These are phyloP conservation scores for Mortierella sp. DNA, from an alignment of 371 early-diverging fungal species.

Conservation along the genomic window DNA sequence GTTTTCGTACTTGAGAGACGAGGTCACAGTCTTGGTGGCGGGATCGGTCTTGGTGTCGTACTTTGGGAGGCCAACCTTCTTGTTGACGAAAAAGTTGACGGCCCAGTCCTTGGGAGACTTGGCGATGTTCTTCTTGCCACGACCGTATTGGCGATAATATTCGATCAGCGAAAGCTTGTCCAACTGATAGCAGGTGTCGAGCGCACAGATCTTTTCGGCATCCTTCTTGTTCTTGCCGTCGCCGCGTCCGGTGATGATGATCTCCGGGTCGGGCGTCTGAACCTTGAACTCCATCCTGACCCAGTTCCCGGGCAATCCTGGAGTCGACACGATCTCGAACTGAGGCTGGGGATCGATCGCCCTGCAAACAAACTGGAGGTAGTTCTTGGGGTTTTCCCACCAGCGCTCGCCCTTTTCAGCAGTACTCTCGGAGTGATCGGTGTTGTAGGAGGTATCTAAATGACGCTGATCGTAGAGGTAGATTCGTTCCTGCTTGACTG, in stretches of 20 bases:
- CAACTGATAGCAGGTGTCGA: constrained; percentile 55
- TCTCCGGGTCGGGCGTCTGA: constrained; percentile 46
- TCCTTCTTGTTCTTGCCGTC: constrained; percentile 60
- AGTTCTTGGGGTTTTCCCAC: constrained; percentile 59
- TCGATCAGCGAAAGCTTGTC: constrained; percentile 53
- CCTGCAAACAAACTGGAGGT: constrained; percentile 47
- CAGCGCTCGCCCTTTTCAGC: constrained; percentile 58
- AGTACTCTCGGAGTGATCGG: constrained; percentile 37
- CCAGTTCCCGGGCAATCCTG: constrained; percentile 49
- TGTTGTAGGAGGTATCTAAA: constrained; percentile 48
- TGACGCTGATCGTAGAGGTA: constrained; percentile 55
- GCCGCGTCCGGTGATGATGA: constrained; percentile 44
- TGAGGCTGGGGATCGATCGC: constrained; percentile 53
- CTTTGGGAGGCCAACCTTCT: constrained; percentile 47
- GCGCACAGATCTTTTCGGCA: constrained; percentile 57
- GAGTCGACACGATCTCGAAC: constrained; percentile 36
- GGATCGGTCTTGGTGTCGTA: constrained; percentile 42
- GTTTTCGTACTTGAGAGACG: constrained; percentile 43
- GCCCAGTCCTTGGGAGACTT: constrained; percentile 55
- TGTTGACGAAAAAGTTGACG: constrained; percentile 56
- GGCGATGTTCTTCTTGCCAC: constrained; percentile 38
- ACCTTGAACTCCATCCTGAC: constrained; percentile 52
- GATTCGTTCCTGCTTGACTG: constrained; percentile 42
- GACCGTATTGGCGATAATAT: constrained; percentile 51
- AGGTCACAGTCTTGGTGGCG: constrained; percentile 25